phyloP scores from a whole-genome alignment of 2,329 filamentous ascomycete species.

The Aspergillus fructus region DNA sequence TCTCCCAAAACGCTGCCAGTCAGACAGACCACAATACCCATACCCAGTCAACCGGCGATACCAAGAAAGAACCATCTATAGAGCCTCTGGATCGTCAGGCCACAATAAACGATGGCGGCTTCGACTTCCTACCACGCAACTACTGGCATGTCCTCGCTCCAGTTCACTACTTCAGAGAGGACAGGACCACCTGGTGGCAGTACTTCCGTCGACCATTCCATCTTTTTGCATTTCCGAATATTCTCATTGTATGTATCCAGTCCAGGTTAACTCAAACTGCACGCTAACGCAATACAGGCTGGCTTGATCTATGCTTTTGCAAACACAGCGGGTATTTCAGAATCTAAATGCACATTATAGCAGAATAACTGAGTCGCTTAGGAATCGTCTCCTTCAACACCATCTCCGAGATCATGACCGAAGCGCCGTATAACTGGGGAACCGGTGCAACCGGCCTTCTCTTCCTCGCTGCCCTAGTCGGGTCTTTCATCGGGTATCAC shows the following conservation, averaged over 20 bases:
- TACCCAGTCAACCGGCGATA: background rate
- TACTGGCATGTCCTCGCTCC: slow-evolving; percentile 26
- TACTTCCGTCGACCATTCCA: slow-evolving; percentile 43
- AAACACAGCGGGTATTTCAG: slow-evolving; percentile 13
- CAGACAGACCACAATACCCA: too few species aligned
- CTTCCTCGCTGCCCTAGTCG: slow-evolving; percentile 35
- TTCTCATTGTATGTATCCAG: slow-evolving; percentile 38
- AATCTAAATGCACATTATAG: too few species aligned
- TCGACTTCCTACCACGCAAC: slow-evolving; percentile 20
- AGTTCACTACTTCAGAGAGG: slow-evolving; percentile 29
- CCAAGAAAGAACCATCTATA: background rate
- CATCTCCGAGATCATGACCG: slow-evolving; percentile 36
- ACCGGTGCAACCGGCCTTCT: slow-evolving; percentile 32
- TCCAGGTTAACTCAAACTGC: too few species aligned
- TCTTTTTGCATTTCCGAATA: slow-evolving; percentile 41
- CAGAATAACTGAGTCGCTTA: too few species aligned
- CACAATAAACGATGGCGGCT: slow-evolving; percentile 18
- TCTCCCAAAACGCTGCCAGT: background rate
- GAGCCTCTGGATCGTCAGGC: background rate
- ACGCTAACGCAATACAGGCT: background rate
- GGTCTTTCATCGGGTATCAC: slow-evolving; percentile 31
- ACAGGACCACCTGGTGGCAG: slow-evolving; percentile 39
- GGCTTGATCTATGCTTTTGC: slow-evolving; percentile 31
- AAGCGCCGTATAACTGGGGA: slow-evolving; percentile 37
- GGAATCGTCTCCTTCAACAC: slow-evolving; percentile 41